A percentile compares a stretch with the other conserved stretches of the same genome.
Evolutionary conservation across 352 stramenopile genomes (phyloP).

Genomic region (Phytopythium sindhum): DNA sequence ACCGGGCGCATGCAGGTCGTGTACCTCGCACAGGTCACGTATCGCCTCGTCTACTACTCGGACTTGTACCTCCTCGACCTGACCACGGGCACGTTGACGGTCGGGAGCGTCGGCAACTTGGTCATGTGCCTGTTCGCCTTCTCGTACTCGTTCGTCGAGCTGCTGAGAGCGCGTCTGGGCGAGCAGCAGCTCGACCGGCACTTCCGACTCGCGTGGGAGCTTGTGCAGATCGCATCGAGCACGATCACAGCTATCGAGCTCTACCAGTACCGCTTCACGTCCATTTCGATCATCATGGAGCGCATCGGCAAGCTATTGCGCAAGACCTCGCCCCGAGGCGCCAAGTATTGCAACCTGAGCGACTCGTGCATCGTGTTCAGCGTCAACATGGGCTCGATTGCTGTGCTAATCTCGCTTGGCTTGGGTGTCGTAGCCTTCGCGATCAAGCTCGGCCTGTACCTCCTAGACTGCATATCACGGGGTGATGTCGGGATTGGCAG

Average conservation of each 20-base stretch:
- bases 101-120: background rate
- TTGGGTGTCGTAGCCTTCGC: slow-evolving; percentile 13
- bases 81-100: slow-evolving; percentile 6
- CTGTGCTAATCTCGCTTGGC: slow-evolving; percentile 15
- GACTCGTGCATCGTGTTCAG: slow-evolving; percentile 4
- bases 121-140: background rate
- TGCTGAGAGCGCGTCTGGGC: background rate
- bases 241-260: background rate
- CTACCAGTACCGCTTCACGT: background rate
- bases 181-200: slow-evolving; percentile 11
- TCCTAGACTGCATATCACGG: background rate
- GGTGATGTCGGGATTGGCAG: too few relatives aligned
- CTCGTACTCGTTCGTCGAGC: background rate
- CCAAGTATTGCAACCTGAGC: slow-evolving; percentile 9
- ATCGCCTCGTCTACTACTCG: slow-evolving; percentile 20
- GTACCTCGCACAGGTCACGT: slow-evolving; percentile 19
- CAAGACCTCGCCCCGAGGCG: slow-evolving; percentile 10
- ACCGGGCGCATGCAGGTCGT: slow-evolving; percentile 17
- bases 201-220: slow-evolving; percentile 9
- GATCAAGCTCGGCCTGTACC: slow-evolving; percentile 8
- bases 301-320: slow-evolving; percentile 14
- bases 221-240: slow-evolving; percentile 5
- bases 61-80: slow-evolving; percentile 20
- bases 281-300: slow-evolving; percentile 9
- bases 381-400: slow-evolving; percentile 15